Percentiles rank a stretch among this genome's conserved stretches.
Evolutionary conservation across 73 alveolate species (phyloP).

Genomic region (Symbiodinium natans): DNA sequence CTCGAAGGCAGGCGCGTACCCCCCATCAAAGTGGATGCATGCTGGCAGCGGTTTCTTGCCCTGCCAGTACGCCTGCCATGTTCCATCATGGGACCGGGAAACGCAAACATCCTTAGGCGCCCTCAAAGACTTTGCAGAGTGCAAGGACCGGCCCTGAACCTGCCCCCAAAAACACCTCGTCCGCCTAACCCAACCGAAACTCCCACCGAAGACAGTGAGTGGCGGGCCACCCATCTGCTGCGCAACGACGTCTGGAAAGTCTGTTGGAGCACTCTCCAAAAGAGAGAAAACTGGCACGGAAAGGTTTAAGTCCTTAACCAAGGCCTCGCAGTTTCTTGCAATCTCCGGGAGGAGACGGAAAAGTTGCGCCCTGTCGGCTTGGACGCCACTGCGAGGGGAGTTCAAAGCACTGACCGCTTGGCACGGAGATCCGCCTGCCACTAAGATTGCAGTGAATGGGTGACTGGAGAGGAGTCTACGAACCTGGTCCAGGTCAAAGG

Average conservation of each 20-base stretch:
- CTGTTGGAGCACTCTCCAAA: not conserved
- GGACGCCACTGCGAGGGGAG: not conserved
- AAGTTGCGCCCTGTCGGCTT: not conserved
- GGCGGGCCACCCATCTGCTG: not conserved
- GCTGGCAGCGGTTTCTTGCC: not conserved
- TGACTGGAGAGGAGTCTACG: not conserved
- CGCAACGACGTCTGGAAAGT: not conserved
- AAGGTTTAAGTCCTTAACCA: not conserved
- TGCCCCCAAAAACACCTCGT: not conserved
- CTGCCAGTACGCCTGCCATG: not conserved
- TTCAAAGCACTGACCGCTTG: not conserved
- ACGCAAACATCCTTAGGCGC: not conserved
- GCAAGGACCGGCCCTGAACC: not conserved
- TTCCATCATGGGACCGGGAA: not conserved
- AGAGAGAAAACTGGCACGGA: not conserved
- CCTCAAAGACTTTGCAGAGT: too few relatives aligned
- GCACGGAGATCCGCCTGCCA: not conserved
- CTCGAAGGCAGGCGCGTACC: not conserved
- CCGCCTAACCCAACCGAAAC: not conserved
- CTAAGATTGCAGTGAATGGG: not conserved
- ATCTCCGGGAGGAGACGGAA: not conserved
- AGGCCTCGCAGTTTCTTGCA: not conserved
- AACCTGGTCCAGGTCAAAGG: not conserved
- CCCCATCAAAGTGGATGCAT: not conserved
- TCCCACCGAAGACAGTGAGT: not conserved